Evolutionary conservation across 2,329 filamentous ascomycete genomes (phyloP).

Genomic region (Cladosporium sp.): DNA sequence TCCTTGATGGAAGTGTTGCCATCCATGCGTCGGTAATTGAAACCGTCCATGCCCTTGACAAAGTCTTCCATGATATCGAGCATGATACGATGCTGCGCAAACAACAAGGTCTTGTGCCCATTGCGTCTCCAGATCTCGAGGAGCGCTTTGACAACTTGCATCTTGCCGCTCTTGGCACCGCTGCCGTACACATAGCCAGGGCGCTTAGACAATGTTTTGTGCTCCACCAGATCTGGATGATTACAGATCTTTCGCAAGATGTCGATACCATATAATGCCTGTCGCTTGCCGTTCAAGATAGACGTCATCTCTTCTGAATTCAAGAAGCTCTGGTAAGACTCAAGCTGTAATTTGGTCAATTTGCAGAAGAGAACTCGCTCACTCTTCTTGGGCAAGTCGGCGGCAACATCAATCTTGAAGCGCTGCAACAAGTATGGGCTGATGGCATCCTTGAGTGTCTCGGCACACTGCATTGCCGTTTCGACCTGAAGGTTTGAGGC

Average conservation of each 20-base stretch:
- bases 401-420: constrained; percentile 89
- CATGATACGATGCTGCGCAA: constrained; percentile 93
- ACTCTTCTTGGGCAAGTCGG: constrained; percentile 91
- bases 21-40: constrained; percentile 88
- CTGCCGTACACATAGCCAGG: constrained; percentile 74
- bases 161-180: constrained; percentile 81
- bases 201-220: constrained; percentile 58
- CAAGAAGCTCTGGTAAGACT: constrained; percentile 79
- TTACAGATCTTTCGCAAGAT: constrained; percentile 96
- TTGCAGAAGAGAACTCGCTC: constrained; percentile 97
- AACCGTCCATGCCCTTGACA: constrained; percentile 63
- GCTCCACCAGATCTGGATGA: constrained; percentile 84
- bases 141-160: constrained; percentile 88
- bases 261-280: constrained; percentile 87
- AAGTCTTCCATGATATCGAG: constrained; percentile 89
- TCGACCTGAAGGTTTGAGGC: constrained; percentile 92
- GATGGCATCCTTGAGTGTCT: constrained; percentile 90
- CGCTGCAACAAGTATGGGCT: constrained; percentile 90
- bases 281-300: constrained; percentile 71
- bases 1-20: constrained; percentile 85
- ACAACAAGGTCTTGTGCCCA: constrained; percentile 92
- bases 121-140: constrained; percentile 85
- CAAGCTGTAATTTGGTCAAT: constrained; percentile 74
- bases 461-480: constrained; percentile 90
- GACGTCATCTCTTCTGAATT: constrained; percentile 81